Evolutionary conservation across 108 stramenopile species (phyloP).

Genomic region (Licmophora abbreviata): DNA sequence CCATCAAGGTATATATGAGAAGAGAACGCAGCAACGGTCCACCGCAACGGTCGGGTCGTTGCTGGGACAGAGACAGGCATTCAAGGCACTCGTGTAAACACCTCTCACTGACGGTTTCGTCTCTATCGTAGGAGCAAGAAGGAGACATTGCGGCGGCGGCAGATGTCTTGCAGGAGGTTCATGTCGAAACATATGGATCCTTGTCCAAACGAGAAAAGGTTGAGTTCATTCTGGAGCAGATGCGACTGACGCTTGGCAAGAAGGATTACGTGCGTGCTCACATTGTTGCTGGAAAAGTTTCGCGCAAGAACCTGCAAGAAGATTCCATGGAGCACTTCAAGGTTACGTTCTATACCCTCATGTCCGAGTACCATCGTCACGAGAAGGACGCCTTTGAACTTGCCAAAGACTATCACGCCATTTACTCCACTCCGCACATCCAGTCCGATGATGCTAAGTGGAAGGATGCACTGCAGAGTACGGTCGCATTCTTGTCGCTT

Average conservation of each 20-base stretch:
- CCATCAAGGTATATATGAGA: conserved; percentile 47
- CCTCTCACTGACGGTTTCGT: not conserved
- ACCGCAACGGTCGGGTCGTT: not conserved
- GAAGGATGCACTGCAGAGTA: conserved; percentile 75
- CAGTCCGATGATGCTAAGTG: conserved; percentile 49
- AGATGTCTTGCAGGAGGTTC: conserved; percentile 92
- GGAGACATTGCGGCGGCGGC: conserved; percentile 84
- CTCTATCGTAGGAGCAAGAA: conserved; percentile 45
- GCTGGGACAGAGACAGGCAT: not conserved
- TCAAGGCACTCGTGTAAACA: not conserved
- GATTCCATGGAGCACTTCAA: conserved; percentile 88
- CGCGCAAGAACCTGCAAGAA: conserved; percentile 80
- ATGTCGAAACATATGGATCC: conserved; percentile 98
- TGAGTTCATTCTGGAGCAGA: conserved; percentile 98
- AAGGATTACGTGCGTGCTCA: conserved; percentile 91
- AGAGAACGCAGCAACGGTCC: not conserved
- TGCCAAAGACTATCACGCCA: conserved; percentile 86
- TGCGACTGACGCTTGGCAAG: conserved; percentile 89
- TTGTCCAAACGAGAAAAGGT: conserved; percentile 95
- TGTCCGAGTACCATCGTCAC: conserved; percentile 87
- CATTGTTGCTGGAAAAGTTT: conserved; percentile 95
- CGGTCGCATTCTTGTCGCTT: conserved; percentile 84
- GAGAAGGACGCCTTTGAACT: conserved; percentile 90
- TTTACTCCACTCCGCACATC: conserved; percentile 59
- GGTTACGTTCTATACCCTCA: conserved; percentile 81